These are phyloP conservation scores for Arthrinium puccinioides DNA, from an alignment of 2,329 filamentous ascomycete genomes.

Conservation along the genomic window DNA sequence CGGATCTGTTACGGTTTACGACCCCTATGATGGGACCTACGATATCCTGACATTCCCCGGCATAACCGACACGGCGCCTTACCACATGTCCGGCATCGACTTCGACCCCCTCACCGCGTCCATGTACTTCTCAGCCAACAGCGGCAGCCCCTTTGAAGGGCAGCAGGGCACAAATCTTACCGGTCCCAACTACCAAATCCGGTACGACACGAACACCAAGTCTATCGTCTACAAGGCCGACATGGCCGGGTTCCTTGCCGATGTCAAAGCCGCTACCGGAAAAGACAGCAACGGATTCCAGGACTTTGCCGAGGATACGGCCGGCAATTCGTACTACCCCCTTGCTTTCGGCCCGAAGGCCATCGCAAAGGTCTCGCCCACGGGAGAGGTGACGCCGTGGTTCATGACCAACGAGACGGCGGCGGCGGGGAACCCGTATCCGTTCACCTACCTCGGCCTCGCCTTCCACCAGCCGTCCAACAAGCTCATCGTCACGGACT, in stretches of 20 bases:
- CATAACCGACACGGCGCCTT: not conserved
- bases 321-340: not conserved
- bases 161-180: not conserved
- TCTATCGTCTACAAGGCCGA: not conserved
- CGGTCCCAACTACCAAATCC: not conserved
- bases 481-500: not conserved
- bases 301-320: not conserved
- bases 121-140: not conserved
- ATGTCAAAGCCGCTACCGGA: not conserved
- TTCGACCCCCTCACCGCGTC: not conserved
- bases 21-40: not conserved
- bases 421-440: not conserved
- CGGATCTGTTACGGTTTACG: not conserved
- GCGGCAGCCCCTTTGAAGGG: not conserved
- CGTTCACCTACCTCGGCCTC: not conserved
- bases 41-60: not conserved
- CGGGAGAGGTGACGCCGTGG: not conserved
- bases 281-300: not conserved
- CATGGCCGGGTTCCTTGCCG: not conserved
- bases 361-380: not conserved
- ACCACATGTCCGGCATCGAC: not conserved
- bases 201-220: not conserved
- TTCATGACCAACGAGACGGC: not conserved
- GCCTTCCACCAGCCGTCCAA: not conserved
- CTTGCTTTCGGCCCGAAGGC: not conserved